These are phyloP conservation scores for Colletotrichum truncatum DNA, from an alignment of 2,329 filamentous ascomycete species.

Conservation along the genomic window DNA sequence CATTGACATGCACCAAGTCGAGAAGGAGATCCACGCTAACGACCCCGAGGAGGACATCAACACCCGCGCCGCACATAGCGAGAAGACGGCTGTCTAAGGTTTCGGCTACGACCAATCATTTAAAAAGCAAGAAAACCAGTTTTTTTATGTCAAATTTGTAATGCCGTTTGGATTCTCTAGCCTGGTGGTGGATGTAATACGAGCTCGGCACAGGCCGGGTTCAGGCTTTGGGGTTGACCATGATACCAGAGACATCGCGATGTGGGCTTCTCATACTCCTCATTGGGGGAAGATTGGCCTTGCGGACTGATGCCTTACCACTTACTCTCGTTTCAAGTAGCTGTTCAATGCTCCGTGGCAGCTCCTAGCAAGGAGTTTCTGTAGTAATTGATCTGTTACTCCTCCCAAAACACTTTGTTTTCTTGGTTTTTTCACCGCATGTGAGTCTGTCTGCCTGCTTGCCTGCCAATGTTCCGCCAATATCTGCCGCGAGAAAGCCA, in stretches of 20 bases:
- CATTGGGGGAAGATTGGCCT: neutral
- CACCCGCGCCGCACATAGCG: constrained; percentile 25
- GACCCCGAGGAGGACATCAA: constrained; percentile 46
- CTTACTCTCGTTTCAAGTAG: constrained; percentile 23
- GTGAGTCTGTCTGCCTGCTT: no score
- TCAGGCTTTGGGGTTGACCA: constrained; percentile 5
- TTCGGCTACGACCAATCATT: neutral
- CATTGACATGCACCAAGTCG: constrained; percentile 63
- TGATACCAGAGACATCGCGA: constrained; percentile 28
- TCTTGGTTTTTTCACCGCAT: no score
- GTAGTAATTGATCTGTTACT: constrained; percentile 23
- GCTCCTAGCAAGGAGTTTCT: no score
- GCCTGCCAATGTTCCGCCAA: neutral
- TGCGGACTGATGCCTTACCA: constrained; percentile 1
- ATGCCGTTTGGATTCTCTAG: constrained; percentile 10
- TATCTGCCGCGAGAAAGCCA: neutral
- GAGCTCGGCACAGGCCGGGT: neutral
- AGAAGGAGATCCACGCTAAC: constrained; percentile 58
- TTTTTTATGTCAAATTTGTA: constrained; percentile 14
- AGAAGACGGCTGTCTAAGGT: constrained; percentile 34
- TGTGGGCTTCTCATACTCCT: neutral
- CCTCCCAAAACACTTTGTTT: no score
- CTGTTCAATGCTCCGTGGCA: neutral
- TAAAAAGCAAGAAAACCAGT: neutral
- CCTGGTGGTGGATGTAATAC: constrained; percentile 20